phyloP scores from a whole-genome alignment of 2,329 filamentous ascomycete species.

The Apiospora koreana region DNA sequence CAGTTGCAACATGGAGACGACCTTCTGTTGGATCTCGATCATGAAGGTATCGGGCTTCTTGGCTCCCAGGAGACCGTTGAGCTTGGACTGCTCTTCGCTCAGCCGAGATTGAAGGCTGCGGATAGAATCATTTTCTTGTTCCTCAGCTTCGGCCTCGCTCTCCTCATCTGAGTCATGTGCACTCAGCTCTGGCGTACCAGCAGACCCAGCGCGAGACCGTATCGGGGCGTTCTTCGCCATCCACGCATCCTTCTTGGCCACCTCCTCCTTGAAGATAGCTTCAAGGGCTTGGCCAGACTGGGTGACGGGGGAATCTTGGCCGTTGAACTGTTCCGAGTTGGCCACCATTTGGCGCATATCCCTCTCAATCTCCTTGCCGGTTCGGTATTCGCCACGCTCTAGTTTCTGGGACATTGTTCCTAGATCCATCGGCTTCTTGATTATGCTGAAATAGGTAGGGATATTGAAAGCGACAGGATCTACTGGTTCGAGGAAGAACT shows the following conservation, averaged over 20 bases:
- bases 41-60: slow-evolving; percentile 53
- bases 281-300: slow-evolving; percentile 72
- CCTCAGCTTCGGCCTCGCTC: slow-evolving; percentile 60
- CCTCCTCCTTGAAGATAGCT: slow-evolving; percentile 72
- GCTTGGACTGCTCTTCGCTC: slow-evolving; percentile 58
- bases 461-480: slow-evolving; percentile 94
- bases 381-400: slow-evolving; percentile 75
- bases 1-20: slow-evolving; percentile 67
- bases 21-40: slow-evolving; percentile 58
- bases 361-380: slow-evolving; percentile 80
- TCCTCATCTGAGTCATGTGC: slow-evolving; percentile 75
- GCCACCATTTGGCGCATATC: slow-evolving; percentile 82
- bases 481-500: slow-evolving; percentile 79
- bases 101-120: slow-evolving; percentile 54
- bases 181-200: slow-evolving; percentile 64
- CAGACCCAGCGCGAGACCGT: slow-evolving; percentile 45
- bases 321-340: slow-evolving; percentile 93
- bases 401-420: slow-evolving; percentile 79
- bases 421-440: slow-evolving; percentile 97
- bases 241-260: slow-evolving; percentile 80
- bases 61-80: slow-evolving; percentile 53
- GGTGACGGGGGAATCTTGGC: slow-evolving; percentile 71
- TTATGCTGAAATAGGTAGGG: slow-evolving; percentile 86
- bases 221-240: slow-evolving; percentile 70
- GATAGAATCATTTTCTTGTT: slow-evolving; percentile 49